phyloP scores from a whole-genome alignment of 257 asterid genomes.

The Penstemon newberryi region DNA sequence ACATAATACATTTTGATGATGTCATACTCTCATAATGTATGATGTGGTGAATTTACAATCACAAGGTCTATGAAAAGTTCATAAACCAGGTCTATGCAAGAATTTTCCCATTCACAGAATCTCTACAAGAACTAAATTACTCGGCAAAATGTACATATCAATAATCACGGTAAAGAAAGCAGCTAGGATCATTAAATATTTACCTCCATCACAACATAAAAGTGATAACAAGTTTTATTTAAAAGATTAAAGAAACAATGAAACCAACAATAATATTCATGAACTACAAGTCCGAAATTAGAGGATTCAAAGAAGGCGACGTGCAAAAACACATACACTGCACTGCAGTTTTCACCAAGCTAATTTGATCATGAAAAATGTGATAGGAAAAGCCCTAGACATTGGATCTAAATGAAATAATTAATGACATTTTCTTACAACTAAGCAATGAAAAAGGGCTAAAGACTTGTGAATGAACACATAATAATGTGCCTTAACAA shows the following conservation, averaged over 20 bases:
- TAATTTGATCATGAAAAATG: slow-evolving; percentile 31
- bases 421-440: slow-evolving; percentile 45
- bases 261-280: slow-evolving; percentile 19
- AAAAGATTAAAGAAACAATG: slow-evolving; percentile 16
- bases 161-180: background rate
- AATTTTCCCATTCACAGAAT: too few species aligned
- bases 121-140: too few species aligned
- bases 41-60: too few species aligned
- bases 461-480: slow-evolving; percentile 30
- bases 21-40: too few species aligned
- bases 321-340: background rate
- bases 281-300: slow-evolving; percentile 7
- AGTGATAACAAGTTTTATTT: background rate
- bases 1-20: too few species aligned
- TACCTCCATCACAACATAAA: slow-evolving; percentile 25
- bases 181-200: slow-evolving; percentile 26
- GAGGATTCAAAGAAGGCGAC: too few species aligned
- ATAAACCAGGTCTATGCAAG: too few species aligned
- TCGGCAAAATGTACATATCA: background rate
- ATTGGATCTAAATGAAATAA: slow-evolving; percentile 44
- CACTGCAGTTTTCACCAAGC: slow-evolving; percentile 21
- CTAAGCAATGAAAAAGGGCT: slow-evolving; percentile 45
- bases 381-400: slow-evolving; percentile 36
- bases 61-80: too few species aligned
- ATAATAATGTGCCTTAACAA: slow-evolving; percentile 37